Base-by-base conservation (phyloP, 306 rosid species). In the Sindora glabra region DNA sequence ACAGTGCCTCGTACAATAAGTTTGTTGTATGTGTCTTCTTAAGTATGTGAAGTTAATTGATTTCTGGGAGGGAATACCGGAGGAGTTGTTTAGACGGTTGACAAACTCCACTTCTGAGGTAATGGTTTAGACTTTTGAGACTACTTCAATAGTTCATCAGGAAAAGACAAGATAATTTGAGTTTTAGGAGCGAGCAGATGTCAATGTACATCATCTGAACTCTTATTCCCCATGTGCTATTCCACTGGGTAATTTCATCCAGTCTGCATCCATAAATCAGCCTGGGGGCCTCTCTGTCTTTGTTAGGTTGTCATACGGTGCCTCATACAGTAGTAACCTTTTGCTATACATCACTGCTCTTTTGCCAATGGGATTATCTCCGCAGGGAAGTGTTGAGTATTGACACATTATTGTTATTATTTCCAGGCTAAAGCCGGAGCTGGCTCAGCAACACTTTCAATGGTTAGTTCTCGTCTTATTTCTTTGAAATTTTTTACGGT, bases 341-440 rank as follows among this genome's bases (percentile, higher is more conserved):
- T 5, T 57, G 64, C 63, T 36, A 33, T 13, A 22, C 55, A 38
- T 46, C 24, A 36, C 48, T 65, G 9, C 22, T 18, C 23, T 19
- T 25, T 70, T 52, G 41, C 36, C 40, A 27, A 37, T 2, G 33
- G 44, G 44, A 46, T 38, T 60, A 46, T 60, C 17, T 45, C 23
- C 11, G 11, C 7, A 26, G 39, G 18, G 57, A 42, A 62, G 62
- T 45, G 53, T 36, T 77, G 47, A 49, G n/a, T n/a, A n/a, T 58
- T 36, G 53, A 64, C 22, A 3, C 9, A 39, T 45, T 39, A 13
- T 44, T 46, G 34, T 57, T n/a, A 49, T 67, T 63, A 29, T 68
- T 56, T 57, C 25, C 60, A 92, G 95, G 96, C 96, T 39, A 92
- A 92, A 75, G 94, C 89, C 59, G 95, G 99, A 68, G 72, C 95